phyloP scores from a whole-genome alignment of 164 flowering plant genomes.

The Euptelea pleiosperma region DNA sequence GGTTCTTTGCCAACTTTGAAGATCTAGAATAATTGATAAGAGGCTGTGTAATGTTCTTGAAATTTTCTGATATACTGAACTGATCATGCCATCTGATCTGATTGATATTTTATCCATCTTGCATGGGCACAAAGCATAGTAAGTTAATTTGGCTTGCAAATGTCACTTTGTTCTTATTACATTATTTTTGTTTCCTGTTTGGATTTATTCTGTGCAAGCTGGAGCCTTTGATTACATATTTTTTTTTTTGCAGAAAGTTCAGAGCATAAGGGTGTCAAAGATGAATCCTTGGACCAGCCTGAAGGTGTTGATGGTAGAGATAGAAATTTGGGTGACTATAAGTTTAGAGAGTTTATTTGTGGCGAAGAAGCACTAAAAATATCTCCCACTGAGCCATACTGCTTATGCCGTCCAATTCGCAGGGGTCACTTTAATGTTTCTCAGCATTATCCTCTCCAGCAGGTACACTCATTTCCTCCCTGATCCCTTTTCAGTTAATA shows the following conservation, averaged over 20 bases:
- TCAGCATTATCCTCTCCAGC: conserved; percentile 76
- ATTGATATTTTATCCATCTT: neutral
- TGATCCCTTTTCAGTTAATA: no score
- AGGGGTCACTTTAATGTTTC: conserved; percentile 96
- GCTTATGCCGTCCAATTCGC: conserved; percentile 83
- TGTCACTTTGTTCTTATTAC: neutral
- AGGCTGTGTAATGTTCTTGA: conserved; percentile 1
- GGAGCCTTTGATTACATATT: neutral
- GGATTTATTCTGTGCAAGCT: neutral
- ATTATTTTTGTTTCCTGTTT: neutral
- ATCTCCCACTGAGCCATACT: conserved; percentile 78
- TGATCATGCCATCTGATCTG: conserved; percentile 2
- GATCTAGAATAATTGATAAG: neutral
- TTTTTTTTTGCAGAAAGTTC: conserved; percentile 35
- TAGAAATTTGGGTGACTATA: conserved; percentile 27
- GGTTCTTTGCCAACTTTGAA: neutral
- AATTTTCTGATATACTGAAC: neutral
- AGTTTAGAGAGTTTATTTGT: conserved; percentile 56
- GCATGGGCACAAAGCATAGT: neutral
- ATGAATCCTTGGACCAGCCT: conserved; percentile 30
- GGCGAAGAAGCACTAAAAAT: conserved; percentile 88
- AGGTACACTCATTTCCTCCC: conserved; percentile 41
- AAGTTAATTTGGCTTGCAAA: conserved; percentile 4
- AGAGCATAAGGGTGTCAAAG: conserved; percentile 22
- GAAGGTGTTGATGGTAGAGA: conserved; percentile 36